Base-by-base conservation (phyloP, 1,284 basidiomycete species). In the Puccinia polysora region DNA sequence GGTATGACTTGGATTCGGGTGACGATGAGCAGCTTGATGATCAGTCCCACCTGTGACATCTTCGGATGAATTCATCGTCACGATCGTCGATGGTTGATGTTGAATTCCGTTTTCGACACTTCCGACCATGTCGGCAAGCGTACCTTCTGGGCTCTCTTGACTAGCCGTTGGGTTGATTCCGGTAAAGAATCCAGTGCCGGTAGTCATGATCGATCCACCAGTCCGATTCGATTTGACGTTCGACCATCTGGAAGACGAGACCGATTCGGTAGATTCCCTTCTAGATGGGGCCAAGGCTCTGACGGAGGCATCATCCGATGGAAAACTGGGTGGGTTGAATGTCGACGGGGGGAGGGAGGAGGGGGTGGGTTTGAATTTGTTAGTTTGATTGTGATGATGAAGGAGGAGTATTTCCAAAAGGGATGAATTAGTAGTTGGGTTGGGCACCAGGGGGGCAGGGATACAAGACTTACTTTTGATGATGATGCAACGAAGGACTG, bases 161-260 rank as follows among this genome's bases (percentile, higher is more conserved):
- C n/a, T n/a, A n/a, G n/a, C n/a, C n/a, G n/a, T n/a, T n/a, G n/a
- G n/a, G n/a, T n/a, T n/a, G 45, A 65, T 65, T 14, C 62, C 62
- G 2, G 34, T 49, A 40, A 50, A 65, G 32, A 65, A 65, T n/a
- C 62, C 62, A 1, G 62, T 65, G 15, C 45, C 58, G 1, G 55
- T 52, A 6, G 65, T 68, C 14, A 28, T 20, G 12, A 59, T 68
- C 20, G 65, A 68, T 1, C n/a, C 36, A 10, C 34, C 64, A 4
- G 50, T 55, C 10, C 43, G 43, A 43, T 28, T 50, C 5, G 60
- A 53, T 14, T 53, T 52, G 49, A 59, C 69, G 38, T 59, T 59
- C 15, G 69, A 72, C 69, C 69, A 72, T 10, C 69, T 50, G 0
- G 69, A 72, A n/a, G n/a, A n/a, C 2, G 69, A 72, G 28, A 72